Percentiles rank a stretch among this genome's conserved stretches.
phyloP scores from a whole-genome alignment of 345 rosid genomes.

The Leavenworthia alabamica region DNA sequence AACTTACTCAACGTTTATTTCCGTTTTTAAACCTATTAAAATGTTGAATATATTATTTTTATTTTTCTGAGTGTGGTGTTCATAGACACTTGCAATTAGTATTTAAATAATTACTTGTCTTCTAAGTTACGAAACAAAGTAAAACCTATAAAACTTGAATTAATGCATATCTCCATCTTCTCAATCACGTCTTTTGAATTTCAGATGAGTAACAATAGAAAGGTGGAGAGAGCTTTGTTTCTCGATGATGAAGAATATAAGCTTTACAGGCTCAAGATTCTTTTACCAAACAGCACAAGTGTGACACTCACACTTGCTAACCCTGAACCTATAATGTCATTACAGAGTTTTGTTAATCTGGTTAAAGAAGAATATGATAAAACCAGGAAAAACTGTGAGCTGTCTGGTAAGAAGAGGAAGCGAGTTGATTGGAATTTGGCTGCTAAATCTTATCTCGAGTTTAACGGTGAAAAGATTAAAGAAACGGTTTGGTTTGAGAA shows the following conservation, averaged over 20 bases:
- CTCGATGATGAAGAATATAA: neutral
- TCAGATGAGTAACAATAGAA: slow-evolving; percentile 11
- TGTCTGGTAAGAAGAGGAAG: slow-evolving; percentile 2
- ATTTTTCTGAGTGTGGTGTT: too few relatives aligned
- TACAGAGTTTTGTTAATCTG: slow-evolving; percentile 27
- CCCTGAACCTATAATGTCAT: slow-evolving; percentile 15
- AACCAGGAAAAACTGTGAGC: neutral
- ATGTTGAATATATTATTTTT: too few relatives aligned
- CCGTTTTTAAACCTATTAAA: too few relatives aligned
- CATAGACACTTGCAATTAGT: too few relatives aligned
- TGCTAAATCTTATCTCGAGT: slow-evolving; percentile 21
- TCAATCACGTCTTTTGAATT: neutral
- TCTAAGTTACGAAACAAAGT: too few relatives aligned
- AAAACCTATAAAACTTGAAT: too few relatives aligned
- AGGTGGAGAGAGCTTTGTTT: slow-evolving; percentile 7
- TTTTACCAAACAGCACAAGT: slow-evolving; percentile 46
- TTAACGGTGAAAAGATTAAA: slow-evolving; percentile 21
- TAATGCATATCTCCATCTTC: too few relatives aligned
- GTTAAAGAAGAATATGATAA: slow-evolving; percentile 30
- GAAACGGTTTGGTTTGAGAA: slow-evolving; percentile 11
- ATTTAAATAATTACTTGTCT: too few relatives aligned
- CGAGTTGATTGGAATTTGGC: slow-evolving; percentile 29
- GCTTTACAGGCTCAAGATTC: slow-evolving; percentile 35
- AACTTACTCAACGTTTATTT: too few relatives aligned
- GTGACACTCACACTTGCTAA: slow-evolving; percentile 29